Percentiles rank a stretch among this genome's conserved stretches.
phyloP scores from a whole-genome alignment of 495 filamentous ascomycete species.

The Viridothelium virens region DNA sequence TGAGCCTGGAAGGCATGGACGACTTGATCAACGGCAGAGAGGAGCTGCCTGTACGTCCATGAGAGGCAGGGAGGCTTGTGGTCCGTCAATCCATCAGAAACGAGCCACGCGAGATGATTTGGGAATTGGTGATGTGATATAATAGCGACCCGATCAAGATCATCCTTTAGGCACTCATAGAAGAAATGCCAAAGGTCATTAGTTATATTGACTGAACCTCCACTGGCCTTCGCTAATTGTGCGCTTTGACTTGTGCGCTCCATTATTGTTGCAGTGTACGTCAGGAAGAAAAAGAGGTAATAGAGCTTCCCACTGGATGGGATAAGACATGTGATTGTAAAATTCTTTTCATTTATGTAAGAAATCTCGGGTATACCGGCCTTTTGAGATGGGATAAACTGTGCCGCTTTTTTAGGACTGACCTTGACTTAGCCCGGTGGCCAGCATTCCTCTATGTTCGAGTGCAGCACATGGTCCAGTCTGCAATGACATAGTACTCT shows the following conservation, averaged over 20 bases:
- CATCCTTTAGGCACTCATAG: neutral
- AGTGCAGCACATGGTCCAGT: too few species aligned
- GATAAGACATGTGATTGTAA: neutral
- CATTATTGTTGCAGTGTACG: neutral
- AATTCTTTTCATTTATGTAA: too few species aligned
- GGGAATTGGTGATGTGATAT: constrained; percentile 1
- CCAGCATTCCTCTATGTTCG: too few species aligned
- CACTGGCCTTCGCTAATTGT: neutral
- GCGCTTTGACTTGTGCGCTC: neutral
- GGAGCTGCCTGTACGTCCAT: neutral
- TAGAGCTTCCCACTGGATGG: neutral
- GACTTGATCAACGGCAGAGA: neutral
- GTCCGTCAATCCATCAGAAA: neutral
- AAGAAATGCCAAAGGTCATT: constrained; percentile 4
- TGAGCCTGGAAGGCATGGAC: neutral
- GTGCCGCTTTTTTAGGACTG: too few species aligned
- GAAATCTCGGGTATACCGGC: too few species aligned
- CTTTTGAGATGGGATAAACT: too few species aligned
- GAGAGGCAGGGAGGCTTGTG: neutral
- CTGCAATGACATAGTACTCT: too few species aligned
- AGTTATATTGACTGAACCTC: neutral
- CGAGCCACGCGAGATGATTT: neutral
- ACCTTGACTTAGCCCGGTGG: too few species aligned
- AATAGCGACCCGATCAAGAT: neutral
- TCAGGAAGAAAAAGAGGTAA: neutral